A percentile compares a stretch with the other conserved stretches of the same genome.
phyloP scores from a whole-genome alignment of 2,329 filamentous ascomycete genomes.

The Penicillium sclerotiorum region DNA sequence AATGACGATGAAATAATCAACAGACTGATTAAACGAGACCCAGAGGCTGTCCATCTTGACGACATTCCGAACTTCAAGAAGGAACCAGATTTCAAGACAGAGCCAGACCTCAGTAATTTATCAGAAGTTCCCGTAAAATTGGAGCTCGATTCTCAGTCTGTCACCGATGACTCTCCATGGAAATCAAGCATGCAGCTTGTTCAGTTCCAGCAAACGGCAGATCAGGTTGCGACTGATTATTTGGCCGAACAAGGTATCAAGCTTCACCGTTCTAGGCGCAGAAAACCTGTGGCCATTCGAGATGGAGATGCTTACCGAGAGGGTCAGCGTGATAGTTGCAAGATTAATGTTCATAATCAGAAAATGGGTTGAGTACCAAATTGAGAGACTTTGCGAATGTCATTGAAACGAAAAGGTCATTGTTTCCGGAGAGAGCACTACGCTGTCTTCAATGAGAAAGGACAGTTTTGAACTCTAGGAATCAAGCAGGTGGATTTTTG shows the following conservation, averaged over 20 bases:
- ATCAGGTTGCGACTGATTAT: constrained; percentile 23
- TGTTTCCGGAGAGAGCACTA: background rate
- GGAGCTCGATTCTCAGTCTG: constrained; percentile 6
- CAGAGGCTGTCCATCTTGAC: background rate
- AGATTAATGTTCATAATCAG: background rate
- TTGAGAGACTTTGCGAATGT: background rate
- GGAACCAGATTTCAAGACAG: background rate
- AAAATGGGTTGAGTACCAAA: background rate
- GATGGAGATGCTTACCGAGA: background rate
- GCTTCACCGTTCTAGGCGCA: background rate
- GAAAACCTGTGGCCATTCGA: background rate
- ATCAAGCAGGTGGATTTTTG: too few species aligned
- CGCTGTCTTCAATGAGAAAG: too few species aligned
- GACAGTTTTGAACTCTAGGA: too few species aligned
- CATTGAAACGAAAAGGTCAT: background rate
- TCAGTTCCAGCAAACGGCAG: constrained; percentile 19
- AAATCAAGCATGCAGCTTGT: constrained; percentile 18
- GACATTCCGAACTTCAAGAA: background rate
- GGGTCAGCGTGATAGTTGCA: background rate
- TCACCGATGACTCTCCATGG: constrained; percentile 13
- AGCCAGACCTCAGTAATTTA: background rate
- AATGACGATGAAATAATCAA: background rate
- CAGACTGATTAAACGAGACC: background rate
- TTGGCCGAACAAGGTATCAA: constrained; percentile 3
- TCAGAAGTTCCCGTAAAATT: background rate